Evolutionary conservation across 2,329 filamentous ascomycete species (phyloP), one percentile per base, ranked within the genome.

Genomic region (Nigrospora oryzae): DNA sequence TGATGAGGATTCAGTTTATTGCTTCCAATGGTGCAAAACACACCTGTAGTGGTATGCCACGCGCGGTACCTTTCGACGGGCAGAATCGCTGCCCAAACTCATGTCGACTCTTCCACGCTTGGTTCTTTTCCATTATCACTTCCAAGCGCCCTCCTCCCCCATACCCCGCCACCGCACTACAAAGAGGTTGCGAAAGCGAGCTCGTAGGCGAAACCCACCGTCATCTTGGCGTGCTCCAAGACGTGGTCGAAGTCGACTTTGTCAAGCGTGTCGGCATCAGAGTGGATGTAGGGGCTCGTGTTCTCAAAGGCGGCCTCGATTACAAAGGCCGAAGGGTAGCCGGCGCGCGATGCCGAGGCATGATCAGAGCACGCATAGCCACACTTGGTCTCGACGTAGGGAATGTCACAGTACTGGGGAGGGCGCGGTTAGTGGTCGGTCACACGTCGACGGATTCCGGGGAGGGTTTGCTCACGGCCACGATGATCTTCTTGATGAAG

Each of bases 261-360:
- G 58, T 84, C 74, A 51, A 89, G 79, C 56, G 77, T 79, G 59
- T 90, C 86, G 48, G 83, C 75, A 0, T 81, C 82, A 0, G 79
- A 80, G 65, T 90, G 86, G 51, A 90, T 89, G 61, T 82, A 79
- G 55, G 80, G 79, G 63, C 86, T 83, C 45, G 67, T 74, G 58
- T 77, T 64, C 45, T 75, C 71, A 53, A 83, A 79, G 15, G 73
- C 66, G 19, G 75, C 72, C 63, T 84, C 80, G 43, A 81, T 80
- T 17, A 83, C 77, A 55, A 83, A 82, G 2, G 78, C 75, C 0
- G 79, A 77, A 1, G 81, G 78, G 59, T 82, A 86, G 15, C 81
- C 81, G 14, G 77, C 77, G 55, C 80, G 78, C 52, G 74, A 79
- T 14, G 82, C 82, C 1, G 79, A 83, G 8, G 81, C 80, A 55